Base-by-base conservation (phyloP, 2,329 filamentous ascomycete genomes). In the Endoconidiophora laricicola region DNA sequence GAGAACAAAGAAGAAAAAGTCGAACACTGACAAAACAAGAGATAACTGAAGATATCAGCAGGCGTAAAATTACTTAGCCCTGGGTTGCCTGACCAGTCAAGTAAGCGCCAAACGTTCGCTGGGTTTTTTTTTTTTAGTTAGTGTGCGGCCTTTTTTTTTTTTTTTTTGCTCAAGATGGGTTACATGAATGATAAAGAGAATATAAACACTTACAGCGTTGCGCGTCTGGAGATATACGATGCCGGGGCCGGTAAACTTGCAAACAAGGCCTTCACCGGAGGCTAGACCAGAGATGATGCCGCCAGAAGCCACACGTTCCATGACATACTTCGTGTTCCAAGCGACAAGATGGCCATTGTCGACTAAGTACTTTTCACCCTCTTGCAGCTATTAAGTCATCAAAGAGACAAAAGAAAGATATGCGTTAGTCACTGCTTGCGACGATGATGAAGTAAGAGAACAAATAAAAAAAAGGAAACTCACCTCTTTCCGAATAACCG, bases 291-390 rank as follows among this genome's bases (percentile, higher is more conserved):
- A 90, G n/a, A 98, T 82, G 55, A 98, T 79, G 37, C 91, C 91
- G 2, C 91, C 91, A 2, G 84, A 91, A 0, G 90, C 81, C 3
- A 93, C 83, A 14, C 91, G 80, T 66, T 95, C 87, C 55, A 98
- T 78, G 3, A 85, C 74, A 60, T 96, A 98, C 60, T 94, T 86
- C 60, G 84, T 88, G 62, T 95, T 95, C 91, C 91, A 98, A 0
- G 91, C 90, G 0, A 96, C 87, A 1, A 96, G 72, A 58, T 96
- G 87, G 2, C 86, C 86, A 58, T 94, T 94, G 59, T 94, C 86
- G 51, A 95, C 80, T 56, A 91, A 86, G 64, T 95, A 96, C 57
- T 82, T 83, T 62, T 96, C 90, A 7, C 81, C 81, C 10, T 79
- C 74, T 42, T 63, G 65, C 24, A 81, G 68, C 71, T 73, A 45